Evolutionary conservation across 148 eudicot genomes (phyloP), one percentile per base, ranked within the genome.

Genomic region (Dianthus caryophyllus): DNA sequence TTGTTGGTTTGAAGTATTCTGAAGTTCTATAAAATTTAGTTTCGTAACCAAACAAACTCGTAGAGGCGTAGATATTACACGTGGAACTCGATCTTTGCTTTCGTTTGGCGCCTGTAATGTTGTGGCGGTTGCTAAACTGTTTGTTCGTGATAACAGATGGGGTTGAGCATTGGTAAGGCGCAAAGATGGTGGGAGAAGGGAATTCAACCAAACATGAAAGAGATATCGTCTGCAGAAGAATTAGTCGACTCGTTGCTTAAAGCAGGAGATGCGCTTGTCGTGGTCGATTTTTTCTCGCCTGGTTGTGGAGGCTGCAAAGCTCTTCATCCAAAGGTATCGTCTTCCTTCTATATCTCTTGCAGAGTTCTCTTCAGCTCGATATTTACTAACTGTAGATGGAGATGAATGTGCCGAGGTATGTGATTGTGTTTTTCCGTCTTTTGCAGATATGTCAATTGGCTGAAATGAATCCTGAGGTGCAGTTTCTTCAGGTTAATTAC

Each of bases 231-330:
- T 21, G 88, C 92, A 0, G 83, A 85, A 68, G 87, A 87, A 54
- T 71, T 89, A 14, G 92, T 87, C 6, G 87, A 83, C 18, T 85
- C 96, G 11, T 76, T 89, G 21, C 69, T 66, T 16, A 73, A 71
- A 20, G 90, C 93, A 4, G 96, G 93, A 53, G 90, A 89, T 78
- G 74, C 73, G 65, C 68, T 89, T 69, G 96, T 89, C 1, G 82
- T 89, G 16, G 81, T 89, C 13, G 96, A 89, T 71, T 89, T 89
- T 76, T 87, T 83, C 67, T 87, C 92, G 53, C 96, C 96, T 68
- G 96, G 92, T 41, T 89, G 96, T 60, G 96, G 90, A 65, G 96
- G 96, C 10, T 89, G 96, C 82, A 83, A 72, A 82, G 88, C 92
- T 69, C 96, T 89, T 72, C 96, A 89, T 79, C 96, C 96, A 24